Evolutionary conservation across 176 grass and related monocot genomes (phyloP), one percentile per base, ranked within the genome.

Genomic region (Carex cristatella): DNA sequence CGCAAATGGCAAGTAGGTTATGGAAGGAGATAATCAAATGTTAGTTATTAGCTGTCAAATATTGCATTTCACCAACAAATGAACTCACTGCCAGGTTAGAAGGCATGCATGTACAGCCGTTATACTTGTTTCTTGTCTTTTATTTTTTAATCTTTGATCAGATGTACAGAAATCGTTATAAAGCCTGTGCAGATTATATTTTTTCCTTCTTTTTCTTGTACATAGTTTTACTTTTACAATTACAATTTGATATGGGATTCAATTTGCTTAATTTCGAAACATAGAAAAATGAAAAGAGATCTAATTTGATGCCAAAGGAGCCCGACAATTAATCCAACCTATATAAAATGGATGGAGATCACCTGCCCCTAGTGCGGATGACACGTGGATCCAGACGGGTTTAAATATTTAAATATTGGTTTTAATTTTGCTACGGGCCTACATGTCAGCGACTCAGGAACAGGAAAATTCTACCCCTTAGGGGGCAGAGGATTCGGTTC

Each of bases 1-100:
- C 77, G 83, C 59, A 9, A 84, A 59, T 4, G 37, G 65, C 13
- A 82, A 82, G 65, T 82, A 82, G 60, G 37, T 51, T 62, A 37
- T 81, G 14, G 27, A 79, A 79, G n/a, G 49, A 60, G 1, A n/a
- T 18, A 15, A 60, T 60, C 58, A 60, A 60, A n/a, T 4, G 58
- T 60, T 60, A 60, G 58, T n/a, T 60, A 4, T 18, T 60, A 60
- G 58, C 16, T 18, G 16, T 60, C 5, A 60, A 60, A n/a, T 61
- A 61, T 18, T 61, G 15, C 58, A 61, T 61, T 65, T 32, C 64
- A 14, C 9, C 64, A 66, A 11, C 8, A 66, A 33, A 3, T 27
- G 33, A 23, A 66, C 3, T 66, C 64, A 33, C 14, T 66, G 63
- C 2, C 59, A 61, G 59, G 59, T 61, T 60, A 1, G 7, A 60